Evolutionary conservation across 1,284 basidiomycete species (phyloP).

Genomic region (Leccinum insigne): DNA sequence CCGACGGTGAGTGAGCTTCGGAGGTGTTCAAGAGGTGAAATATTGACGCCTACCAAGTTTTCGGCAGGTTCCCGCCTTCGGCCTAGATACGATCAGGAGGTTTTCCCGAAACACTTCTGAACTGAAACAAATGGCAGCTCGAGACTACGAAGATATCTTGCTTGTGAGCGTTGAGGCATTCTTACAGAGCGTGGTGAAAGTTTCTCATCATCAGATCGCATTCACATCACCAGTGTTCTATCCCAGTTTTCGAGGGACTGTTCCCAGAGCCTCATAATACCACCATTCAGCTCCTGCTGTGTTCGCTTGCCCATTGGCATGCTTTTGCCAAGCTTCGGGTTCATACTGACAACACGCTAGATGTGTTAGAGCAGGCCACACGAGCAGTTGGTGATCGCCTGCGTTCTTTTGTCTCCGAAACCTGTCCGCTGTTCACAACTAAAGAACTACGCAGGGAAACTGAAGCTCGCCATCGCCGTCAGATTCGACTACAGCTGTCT

Average conservation of each 20-base stretch:
- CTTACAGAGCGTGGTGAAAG: too few species aligned
- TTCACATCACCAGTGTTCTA: too few species aligned
- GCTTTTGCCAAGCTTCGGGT: background rate
- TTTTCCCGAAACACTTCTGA: background rate
- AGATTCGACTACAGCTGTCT: background rate
- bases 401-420: background rate
- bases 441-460: background rate
- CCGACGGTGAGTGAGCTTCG: background rate
- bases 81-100: background rate
- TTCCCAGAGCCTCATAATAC: background rate
- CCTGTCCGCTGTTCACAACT: background rate
- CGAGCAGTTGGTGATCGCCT: background rate
- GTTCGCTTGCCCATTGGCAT: background rate
- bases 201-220: too few species aligned
- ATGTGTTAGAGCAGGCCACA: background rate
- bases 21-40: background rate
- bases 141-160: background rate
- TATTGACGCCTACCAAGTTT: background rate
- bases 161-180: background rate
- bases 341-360: background rate
- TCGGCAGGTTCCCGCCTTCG: background rate
- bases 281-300: background rate
- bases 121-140: background rate
- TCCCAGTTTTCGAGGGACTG: background rate
- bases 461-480: background rate